Conservation (phyloP, 192 early-diverging fungal species). For the Dissophora ornata region DNA sequence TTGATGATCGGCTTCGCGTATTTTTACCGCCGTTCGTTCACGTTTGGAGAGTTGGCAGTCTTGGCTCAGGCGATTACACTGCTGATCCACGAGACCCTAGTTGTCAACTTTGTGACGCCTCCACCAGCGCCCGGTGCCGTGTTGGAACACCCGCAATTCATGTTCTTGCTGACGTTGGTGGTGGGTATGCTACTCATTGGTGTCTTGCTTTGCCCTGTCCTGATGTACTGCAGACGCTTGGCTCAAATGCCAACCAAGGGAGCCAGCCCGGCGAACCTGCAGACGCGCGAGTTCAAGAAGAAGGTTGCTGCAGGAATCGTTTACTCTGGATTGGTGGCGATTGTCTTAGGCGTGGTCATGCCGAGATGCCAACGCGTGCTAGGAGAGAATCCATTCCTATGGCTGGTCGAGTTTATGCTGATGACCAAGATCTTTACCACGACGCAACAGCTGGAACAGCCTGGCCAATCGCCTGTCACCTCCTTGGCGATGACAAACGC, state of each 20-base stretch:
- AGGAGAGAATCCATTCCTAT: conserved; percentile 74
- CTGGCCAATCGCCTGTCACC: not conserved
- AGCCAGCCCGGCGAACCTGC: conserved; percentile 35
- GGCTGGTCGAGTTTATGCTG: conserved; percentile 60
- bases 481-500: not conserved
- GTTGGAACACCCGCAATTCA: conserved; percentile 48
- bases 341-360: conserved; percentile 65
- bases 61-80: conserved; percentile 68
- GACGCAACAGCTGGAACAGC: not conserved
- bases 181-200: conserved; percentile 80
- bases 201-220: conserved; percentile 60
- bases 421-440: conserved; percentile 25
- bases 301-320: conserved; percentile 57
- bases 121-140: conserved; percentile 13
- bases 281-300: conserved; percentile 50
- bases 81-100: conserved; percentile 51
- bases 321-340: conserved; percentile 48
- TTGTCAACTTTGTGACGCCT: conserved; percentile 23
- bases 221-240: conserved; percentile 60
- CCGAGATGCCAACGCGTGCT: conserved; percentile 64
- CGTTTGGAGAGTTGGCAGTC: conserved; percentile 74
- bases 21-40: conserved; percentile 67
- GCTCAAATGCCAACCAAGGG: conserved; percentile 62
- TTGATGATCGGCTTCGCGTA: conserved; percentile 46
- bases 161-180: conserved; percentile 71